Evolutionary conservation across 345 rosid genomes (phyloP).

Genomic region (Linum usitatissimum): DNA sequence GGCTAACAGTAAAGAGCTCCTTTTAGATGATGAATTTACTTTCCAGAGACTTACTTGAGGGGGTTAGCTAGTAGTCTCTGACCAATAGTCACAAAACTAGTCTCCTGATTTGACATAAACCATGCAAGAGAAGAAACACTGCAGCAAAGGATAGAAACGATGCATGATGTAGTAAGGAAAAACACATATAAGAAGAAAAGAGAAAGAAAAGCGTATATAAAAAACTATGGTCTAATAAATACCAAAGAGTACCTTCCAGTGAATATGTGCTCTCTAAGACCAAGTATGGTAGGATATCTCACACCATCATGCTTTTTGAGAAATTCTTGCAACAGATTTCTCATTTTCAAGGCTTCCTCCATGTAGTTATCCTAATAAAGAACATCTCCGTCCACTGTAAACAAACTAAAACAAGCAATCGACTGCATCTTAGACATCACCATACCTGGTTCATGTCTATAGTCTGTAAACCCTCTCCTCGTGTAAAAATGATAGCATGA

Average conservation of each 20-base stretch:
- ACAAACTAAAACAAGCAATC: neutral
- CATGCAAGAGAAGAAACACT: slow-evolving; percentile 99
- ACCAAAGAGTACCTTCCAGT: slow-evolving; percentile 73
- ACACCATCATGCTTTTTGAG: slow-evolving; percentile 93
- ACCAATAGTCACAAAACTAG: slow-evolving; percentile 96
- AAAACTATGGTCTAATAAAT: neutral
- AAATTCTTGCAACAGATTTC: slow-evolving; percentile 91
- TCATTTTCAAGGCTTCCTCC: slow-evolving; percentile 99
- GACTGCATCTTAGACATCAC: slow-evolving; percentile 1
- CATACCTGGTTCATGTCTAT: slow-evolving; percentile 98
- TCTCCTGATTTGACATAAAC: slow-evolving; percentile 99
- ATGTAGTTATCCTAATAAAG: slow-evolving; percentile 77
- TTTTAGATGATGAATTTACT: neutral
- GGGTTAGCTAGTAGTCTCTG: slow-evolving; percentile 96
- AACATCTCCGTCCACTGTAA: neutral
- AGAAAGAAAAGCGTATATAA: neutral
- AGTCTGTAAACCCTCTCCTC: slow-evolving; percentile 98
- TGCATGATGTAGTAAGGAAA: neutral
- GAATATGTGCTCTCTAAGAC: slow-evolving; percentile 97
- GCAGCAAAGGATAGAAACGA: slow-evolving; percentile 22
- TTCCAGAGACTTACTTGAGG: slow-evolving; percentile 46
- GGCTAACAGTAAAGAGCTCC: neutral
- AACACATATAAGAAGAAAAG: neutral
- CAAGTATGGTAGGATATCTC: slow-evolving; percentile 84
- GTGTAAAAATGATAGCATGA: slow-evolving; percentile 91